Evolutionary conservation across 2,329 filamentous ascomycete genomes (phyloP), one percentile per base, ranked within the genome.

Genomic region (Aspergillus udagawae): DNA sequence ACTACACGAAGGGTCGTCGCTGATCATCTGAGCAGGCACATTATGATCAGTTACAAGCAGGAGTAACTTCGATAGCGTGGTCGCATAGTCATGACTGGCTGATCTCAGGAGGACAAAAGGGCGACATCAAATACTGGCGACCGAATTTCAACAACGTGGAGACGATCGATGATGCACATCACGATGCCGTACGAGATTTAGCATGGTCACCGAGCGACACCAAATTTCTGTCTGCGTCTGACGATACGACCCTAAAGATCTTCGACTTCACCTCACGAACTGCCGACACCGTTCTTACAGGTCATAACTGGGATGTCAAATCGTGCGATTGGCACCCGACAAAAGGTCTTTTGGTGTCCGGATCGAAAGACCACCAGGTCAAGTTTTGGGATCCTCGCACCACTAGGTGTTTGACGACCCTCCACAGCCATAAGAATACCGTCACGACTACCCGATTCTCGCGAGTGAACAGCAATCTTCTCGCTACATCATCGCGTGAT

Each of bases 111-210:
- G 94, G 97, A 71, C 92, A 97, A 73, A 92, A 94, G 65, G 94
- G 94, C 56, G 84, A 94, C 61, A 88, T 99, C 76, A 97, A 97
- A 78, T 99, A 99, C 77, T 97, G 93, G 91, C 92, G 97, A 74
- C 91, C 93, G 32, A 99, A 97, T 73, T 97, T 99, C 79, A 97
- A 99, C 81, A 97, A 97, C 68, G 92, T 97, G 58, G 91, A 97
- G 74, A 92, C 91, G 53, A 91, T 99, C 54, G 75, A 77, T 54
- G 87, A 92, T 70, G 94, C 92, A 6, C 94, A 97, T 71, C 85
- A 86, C 51, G 92, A 97, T 70, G 89, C 93, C 4, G 90, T 99
- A 60, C 83, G 94, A 66, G 94, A 97, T 68, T 80, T 99, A 42
- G 89, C 93, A 8, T 97, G 97, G 74, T 91, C 92, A 58, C 94